A percentile compares a stretch with the other conserved stretches of the same genome.
Conservation (phyloP, 306 rosid genomes). For the Geum urbanum region DNA sequence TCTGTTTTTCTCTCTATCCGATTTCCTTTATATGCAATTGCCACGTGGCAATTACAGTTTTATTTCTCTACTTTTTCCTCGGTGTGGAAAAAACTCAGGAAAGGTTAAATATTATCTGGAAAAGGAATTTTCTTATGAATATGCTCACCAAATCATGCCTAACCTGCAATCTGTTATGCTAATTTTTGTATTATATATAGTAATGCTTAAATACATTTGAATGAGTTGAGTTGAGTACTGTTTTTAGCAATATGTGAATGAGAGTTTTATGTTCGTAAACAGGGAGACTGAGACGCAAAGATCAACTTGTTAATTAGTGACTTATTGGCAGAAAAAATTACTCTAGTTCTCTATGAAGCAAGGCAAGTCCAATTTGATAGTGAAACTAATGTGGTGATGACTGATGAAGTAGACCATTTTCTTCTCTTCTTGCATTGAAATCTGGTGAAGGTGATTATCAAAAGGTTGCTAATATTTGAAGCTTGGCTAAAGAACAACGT, state of each 20-base stretch:
- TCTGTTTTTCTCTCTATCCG: not conserved
- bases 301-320: too few relatives aligned
- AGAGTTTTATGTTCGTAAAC: fast-evolving
- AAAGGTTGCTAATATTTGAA: too few relatives aligned
- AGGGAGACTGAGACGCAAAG: too few relatives aligned
- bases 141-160: not conserved
- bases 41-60: not conserved
- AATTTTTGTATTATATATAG: too few relatives aligned
- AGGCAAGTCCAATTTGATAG: not conserved
- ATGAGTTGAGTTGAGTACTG: not conserved
- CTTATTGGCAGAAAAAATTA: too few relatives aligned
- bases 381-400: not conserved
- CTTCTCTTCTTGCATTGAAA: not conserved
- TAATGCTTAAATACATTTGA: not conserved
- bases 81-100: not conserved
- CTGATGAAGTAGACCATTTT: not conserved
- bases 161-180: not conserved
- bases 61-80: not conserved
- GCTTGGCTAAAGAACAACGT: too few relatives aligned
- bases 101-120: too few relatives aligned
- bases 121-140: not conserved
- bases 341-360: not conserved
- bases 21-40: not conserved
- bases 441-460: not conserved
- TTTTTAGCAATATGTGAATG: fast-evolving